Percentiles rank a stretch among this genome's conserved stretches.
Conservation (phyloP, 169 alveolate genomes). For the Plasmodium gaboni region DNA sequence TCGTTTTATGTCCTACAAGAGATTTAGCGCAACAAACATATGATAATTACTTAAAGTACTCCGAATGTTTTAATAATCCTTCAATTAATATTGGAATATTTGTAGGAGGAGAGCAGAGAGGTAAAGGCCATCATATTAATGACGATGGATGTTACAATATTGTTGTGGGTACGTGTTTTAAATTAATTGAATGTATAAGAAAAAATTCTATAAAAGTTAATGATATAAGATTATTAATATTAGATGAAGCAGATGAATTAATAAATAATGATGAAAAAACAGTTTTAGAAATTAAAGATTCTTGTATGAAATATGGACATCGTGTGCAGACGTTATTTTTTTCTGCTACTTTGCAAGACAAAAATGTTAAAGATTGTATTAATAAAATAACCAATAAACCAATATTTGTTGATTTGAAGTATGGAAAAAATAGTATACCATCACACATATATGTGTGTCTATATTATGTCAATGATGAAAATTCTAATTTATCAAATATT, state of each 20-base stretch:
- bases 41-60: slow-evolving; percentile 81
- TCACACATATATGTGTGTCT: slow-evolving; percentile 77
- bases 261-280: slow-evolving; percentile 63
- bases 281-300: slow-evolving; percentile 47
- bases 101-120: slow-evolving; percentile 84
- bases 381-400: slow-evolving; percentile 75
- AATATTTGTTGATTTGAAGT: slow-evolving; percentile 77
- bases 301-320: slow-evolving; percentile 36
- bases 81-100: slow-evolving; percentile 79
- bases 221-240: slow-evolving; percentile 51
- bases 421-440: slow-evolving; percentile 77
- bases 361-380: slow-evolving; percentile 72
- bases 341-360: slow-evolving; percentile 80
- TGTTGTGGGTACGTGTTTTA: slow-evolving; percentile 60
- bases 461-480: slow-evolving; percentile 51
- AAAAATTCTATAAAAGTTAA: slow-evolving; percentile 36
- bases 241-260: slow-evolving; percentile 82
- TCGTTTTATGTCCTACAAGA: slow-evolving; percentile 84
- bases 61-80: slow-evolving; percentile 76
- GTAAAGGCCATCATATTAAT: slow-evolving; percentile 76
- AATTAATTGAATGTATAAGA: slow-evolving; percentile 45
- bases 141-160: slow-evolving; percentile 7
- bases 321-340: slow-evolving; percentile 75
- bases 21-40: slow-evolving; percentile 87
- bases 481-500: background rate